Evolutionary conservation across 2,329 filamentous ascomycete species (phyloP).

Genomic region (Trichoderma lentiforme): DNA sequence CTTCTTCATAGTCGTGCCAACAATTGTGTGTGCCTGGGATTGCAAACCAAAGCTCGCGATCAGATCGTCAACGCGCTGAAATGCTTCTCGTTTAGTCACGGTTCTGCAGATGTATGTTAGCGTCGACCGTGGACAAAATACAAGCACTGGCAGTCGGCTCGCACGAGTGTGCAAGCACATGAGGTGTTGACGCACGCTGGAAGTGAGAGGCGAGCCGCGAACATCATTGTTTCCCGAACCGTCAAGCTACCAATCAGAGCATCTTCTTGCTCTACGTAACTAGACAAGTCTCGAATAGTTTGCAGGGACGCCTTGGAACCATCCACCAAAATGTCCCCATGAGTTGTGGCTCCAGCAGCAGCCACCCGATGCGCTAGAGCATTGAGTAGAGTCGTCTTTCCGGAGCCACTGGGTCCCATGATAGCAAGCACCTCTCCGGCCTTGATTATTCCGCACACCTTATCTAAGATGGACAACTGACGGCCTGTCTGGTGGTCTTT

Average conservation of each 20-base stretch:
- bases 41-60: conserved; percentile 70
- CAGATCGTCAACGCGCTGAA: conserved; percentile 61
- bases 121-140: not conserved
- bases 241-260: conserved; percentile 78
- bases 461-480: not conserved
- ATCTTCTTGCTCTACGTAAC: conserved; percentile 87
- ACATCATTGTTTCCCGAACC: conserved; percentile 73
- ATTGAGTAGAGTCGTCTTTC: conserved; percentile 83
- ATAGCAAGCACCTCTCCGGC: conserved; percentile 69
- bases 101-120: not conserved
- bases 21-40: conserved; percentile 65
- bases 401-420: conserved; percentile 72
- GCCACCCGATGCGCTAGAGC: conserved; percentile 55
- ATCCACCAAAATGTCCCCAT: conserved; percentile 56
- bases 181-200: conserved; percentile 25
- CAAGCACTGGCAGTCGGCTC: not conserved
- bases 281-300: conserved; percentile 62
- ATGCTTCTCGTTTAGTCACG: conserved; percentile 50
- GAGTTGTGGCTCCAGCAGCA: conserved; percentile 38
- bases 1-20: conserved; percentile 79
- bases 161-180: not conserved
- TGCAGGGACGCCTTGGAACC: conserved; percentile 50
- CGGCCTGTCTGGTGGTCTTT: not conserved
- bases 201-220: conserved; percentile 34
- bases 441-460: conserved; percentile 10